phyloP scores from a whole-genome alignment of 371 early-diverging fungal species.

The Mortierella sp. region DNA sequence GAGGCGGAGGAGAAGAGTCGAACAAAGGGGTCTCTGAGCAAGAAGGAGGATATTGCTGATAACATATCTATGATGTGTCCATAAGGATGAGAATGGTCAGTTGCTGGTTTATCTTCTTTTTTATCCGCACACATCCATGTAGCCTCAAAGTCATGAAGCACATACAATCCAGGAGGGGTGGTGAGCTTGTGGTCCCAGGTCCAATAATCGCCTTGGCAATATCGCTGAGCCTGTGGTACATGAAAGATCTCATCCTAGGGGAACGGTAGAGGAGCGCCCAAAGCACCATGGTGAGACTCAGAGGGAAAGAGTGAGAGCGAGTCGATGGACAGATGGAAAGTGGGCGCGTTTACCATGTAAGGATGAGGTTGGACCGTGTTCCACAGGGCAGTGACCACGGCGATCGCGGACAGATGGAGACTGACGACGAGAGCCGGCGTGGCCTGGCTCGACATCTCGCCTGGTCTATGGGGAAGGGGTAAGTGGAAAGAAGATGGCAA shows the following conservation, averaged over 20 bases:
- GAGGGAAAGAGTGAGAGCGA: neutral
- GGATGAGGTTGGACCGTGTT: slow-evolving; percentile 27
- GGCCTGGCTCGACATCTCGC: no score
- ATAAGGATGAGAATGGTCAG: neutral
- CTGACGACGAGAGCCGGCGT: slow-evolving; percentile 10
- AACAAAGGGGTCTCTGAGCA: slow-evolving; percentile 52
- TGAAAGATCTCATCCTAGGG: slow-evolving; percentile 98
- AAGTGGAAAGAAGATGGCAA: no score
- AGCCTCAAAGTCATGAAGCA: slow-evolving; percentile 7
- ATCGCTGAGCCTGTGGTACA: slow-evolving; percentile 89
- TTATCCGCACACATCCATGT: neutral
- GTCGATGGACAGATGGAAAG: neutral
- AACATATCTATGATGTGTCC: slow-evolving; percentile 53
- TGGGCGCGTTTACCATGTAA: slow-evolving; percentile 30
- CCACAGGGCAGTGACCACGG: slow-evolving; percentile 23
- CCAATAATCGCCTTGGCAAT: slow-evolving; percentile 77
- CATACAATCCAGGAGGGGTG: slow-evolving; percentile 96
- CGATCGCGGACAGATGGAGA: slow-evolving; percentile 32
- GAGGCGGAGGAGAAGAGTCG: slow-evolving; percentile 62
- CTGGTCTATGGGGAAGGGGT: no score
- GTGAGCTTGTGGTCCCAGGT: slow-evolving; percentile 94
- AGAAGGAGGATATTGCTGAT: slow-evolving; percentile 55
- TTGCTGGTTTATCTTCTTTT: neutral
- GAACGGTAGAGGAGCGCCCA: no score
- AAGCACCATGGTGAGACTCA: neutral